These are phyloP conservation scores for Wickerhamiella kurtzmanii DNA, from an alignment of 805 yeast genomes.

Conservation along the genomic window DNA sequence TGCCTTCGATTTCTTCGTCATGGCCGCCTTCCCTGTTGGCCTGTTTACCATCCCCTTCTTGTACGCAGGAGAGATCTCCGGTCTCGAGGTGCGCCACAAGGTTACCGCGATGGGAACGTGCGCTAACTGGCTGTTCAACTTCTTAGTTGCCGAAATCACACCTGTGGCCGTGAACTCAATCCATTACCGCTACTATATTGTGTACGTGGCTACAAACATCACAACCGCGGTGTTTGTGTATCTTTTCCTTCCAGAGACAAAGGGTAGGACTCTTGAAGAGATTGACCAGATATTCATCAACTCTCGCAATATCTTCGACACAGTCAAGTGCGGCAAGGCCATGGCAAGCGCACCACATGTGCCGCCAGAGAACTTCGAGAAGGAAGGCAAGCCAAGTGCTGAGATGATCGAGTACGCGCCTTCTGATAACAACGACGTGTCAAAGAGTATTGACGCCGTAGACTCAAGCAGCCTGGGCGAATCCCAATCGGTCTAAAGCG, in stretches of 20 bases:
- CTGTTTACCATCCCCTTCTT: conserved; percentile 28
- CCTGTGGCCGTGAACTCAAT: conserved; percentile 40
- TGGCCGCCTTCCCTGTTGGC: conserved; percentile 36
- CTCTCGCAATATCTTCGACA: conserved; percentile 12
- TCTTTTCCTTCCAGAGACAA: conserved; percentile 46
- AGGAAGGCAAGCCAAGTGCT: not conserved
- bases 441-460: not conserved
- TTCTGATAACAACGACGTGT: not conserved
- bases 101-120: conserved; percentile 42
- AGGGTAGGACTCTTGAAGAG: conserved; percentile 47
- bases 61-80: conserved; percentile 44
- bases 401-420: not conserved
- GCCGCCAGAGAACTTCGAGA: conserved; percentile 6
- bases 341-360: conserved; percentile 9
- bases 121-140: conserved; percentile 45
- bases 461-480: not conserved
- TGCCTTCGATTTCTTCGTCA: conserved; percentile 34
- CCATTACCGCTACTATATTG: conserved; percentile 42
- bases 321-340: conserved; percentile 9
- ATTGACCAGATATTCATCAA: conserved; percentile 26
- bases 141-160: conserved; percentile 39
- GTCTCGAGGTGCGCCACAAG: conserved; percentile 36
- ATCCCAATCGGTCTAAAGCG: too few species aligned
- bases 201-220: conserved; percentile 43
- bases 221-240: conserved; percentile 33